Evolutionary conservation across 2,329 filamentous ascomycete genomes (phyloP).

Genomic region (Aspergillus fischeri): DNA sequence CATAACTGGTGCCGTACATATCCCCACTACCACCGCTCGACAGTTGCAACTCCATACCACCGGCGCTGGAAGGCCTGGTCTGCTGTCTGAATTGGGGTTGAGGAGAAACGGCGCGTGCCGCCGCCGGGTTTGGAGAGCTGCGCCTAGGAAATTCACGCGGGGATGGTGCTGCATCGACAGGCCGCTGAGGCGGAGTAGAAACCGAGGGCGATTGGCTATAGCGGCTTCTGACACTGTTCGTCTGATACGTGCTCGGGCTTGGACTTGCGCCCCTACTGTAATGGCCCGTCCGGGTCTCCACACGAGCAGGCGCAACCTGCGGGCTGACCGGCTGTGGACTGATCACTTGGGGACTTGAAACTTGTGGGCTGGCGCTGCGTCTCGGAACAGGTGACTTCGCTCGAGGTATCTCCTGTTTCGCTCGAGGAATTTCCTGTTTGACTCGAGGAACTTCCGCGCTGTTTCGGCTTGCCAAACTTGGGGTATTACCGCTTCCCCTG

Average conservation of each 20-base stretch:
- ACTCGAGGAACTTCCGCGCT: conserved; percentile 48
- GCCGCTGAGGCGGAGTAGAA: conserved; percentile 28
- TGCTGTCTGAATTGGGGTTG: conserved; percentile 50
- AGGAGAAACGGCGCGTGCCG: conserved; percentile 27
- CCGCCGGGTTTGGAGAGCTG: conserved; percentile 3
- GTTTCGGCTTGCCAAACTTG: conserved; percentile 58
- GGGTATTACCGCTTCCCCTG: conserved; percentile 38
- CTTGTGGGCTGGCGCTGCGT: conserved; percentile 21
- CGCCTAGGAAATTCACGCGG: conserved; percentile 1
- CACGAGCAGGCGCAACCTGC: conserved; percentile 24
- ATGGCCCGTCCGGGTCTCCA: conserved; percentile 37
- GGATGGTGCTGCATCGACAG: conserved; percentile 26
- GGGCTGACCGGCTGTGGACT: conserved; percentile 16
- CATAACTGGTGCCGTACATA: conserved; percentile 47
- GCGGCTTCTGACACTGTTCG: conserved; percentile 38
- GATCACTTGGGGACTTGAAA: conserved; percentile 18
- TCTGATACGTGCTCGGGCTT: conserved; percentile 43
- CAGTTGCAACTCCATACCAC: conserved; percentile 66
- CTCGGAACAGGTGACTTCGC: conserved; percentile 34
- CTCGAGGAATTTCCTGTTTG: conserved; percentile 63
- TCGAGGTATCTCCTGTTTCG: conserved; percentile 67
- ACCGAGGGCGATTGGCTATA: conserved; percentile 36
- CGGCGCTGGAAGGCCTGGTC: conserved; percentile 46
- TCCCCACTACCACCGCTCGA: conserved; percentile 49
- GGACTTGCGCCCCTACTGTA: conserved; percentile 42